A percentile compares a stretch with the other conserved stretches of the same genome.
Conservation (phyloP, 2,329 filamentous ascomycete species). For the Moelleriella libera region DNA sequence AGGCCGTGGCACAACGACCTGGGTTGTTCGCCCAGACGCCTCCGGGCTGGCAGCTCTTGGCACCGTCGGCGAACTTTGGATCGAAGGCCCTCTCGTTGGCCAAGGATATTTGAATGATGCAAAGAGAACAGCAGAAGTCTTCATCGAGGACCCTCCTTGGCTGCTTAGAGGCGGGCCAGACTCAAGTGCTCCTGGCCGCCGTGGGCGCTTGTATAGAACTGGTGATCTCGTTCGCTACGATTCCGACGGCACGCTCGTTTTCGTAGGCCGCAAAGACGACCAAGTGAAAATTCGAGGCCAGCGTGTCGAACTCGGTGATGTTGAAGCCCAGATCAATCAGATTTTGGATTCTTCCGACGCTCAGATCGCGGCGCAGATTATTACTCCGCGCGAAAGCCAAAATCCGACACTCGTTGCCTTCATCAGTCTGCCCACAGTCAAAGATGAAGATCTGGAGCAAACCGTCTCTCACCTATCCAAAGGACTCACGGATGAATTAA, state of each 20-base stretch:
- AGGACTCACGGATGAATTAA: neutral
- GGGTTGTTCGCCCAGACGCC: neutral
- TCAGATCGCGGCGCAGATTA: constrained; percentile 4
- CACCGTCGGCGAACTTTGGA: constrained; percentile 16
- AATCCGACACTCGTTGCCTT: neutral
- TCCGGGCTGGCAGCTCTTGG: constrained; percentile 4
- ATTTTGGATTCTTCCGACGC: neutral
- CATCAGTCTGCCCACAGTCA: neutral
- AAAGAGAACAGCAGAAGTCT: constrained; percentile 14
- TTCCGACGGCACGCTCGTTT: constrained; percentile 1
- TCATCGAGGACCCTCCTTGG: constrained; percentile 12
- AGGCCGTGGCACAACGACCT: neutral
- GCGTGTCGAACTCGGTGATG: constrained; percentile 24
- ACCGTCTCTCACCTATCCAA: neutral
- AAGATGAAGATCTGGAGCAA: neutral
- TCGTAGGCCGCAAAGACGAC: constrained; percentile 7
- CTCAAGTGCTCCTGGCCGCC: constrained; percentile 1
- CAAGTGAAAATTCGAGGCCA: constrained; percentile 33
- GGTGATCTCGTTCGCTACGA: constrained; percentile 9
- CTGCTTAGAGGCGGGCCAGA: constrained; percentile 1
- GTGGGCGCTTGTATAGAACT: constrained; percentile 7
- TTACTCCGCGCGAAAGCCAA: constrained; percentile 1
- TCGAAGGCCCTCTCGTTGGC: constrained; percentile 31
- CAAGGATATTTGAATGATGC: constrained; percentile 31
- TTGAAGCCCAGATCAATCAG: constrained; percentile 6